A percentile compares a stretch with the other conserved stretches of the same genome.
phyloP scores from a whole-genome alignment of 179 eudicot species.

The Silene vulgaris region DNA sequence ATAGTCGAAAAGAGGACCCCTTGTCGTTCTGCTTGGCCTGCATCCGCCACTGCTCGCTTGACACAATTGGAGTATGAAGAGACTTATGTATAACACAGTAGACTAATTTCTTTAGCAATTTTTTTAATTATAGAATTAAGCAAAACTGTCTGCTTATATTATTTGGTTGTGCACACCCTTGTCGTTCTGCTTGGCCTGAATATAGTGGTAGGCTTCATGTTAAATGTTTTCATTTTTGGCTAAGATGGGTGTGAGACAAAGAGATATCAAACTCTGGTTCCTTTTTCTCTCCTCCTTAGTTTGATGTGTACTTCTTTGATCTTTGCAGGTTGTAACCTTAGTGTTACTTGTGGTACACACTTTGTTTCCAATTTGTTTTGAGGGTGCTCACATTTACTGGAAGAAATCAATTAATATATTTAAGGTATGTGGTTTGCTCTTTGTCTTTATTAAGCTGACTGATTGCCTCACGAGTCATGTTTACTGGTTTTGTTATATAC shows the following conservation, averaged over 20 bases:
- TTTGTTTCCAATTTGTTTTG: slow-evolving; percentile 65
- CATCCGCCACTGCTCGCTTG: no score
- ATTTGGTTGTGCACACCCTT: background rate
- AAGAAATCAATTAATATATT: slow-evolving; percentile 48
- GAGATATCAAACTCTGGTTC: no score
- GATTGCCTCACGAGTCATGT: background rate
- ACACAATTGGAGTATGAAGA: no score
- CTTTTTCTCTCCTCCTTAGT: background rate
- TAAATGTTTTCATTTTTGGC: background rate
- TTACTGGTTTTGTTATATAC: background rate
- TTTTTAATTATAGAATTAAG: no score
- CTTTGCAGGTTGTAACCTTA: slow-evolving; percentile 61
- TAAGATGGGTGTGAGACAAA: background rate
- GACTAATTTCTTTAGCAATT: no score
- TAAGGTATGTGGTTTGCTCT: slow-evolving; percentile 47
- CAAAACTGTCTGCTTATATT: background rate
- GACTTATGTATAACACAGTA: no score
- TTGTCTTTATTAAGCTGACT: slow-evolving; percentile 5
- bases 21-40: no score
- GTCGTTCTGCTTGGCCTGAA: background rate
- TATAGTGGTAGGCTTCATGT: background rate
- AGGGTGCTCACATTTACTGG: slow-evolving; percentile 65
- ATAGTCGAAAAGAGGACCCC: no score
- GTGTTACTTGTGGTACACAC: slow-evolving; percentile 55
- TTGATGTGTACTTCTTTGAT: slow-evolving; percentile 12